Conservation (phyloP, 345 rosid species). For the Citrus unshiu region DNA sequence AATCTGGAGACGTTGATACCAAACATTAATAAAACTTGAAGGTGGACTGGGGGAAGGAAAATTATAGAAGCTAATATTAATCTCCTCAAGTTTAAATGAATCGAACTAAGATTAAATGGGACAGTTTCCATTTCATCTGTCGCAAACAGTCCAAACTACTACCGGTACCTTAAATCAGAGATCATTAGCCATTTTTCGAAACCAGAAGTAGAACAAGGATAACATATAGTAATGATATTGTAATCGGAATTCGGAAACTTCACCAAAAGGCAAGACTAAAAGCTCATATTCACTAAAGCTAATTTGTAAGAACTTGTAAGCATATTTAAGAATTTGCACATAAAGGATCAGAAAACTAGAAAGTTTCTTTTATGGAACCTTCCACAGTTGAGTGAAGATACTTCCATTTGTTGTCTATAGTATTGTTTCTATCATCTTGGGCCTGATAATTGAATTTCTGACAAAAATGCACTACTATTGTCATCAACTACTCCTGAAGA, state of each 20-base stretch:
- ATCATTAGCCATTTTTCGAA: background rate
- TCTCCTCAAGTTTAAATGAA: background rate
- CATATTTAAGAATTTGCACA: background rate
- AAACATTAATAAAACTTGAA: background rate
- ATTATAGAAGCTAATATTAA: background rate
- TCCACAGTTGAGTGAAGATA: background rate
- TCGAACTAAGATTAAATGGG: background rate
- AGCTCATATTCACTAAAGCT: background rate
- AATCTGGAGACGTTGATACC: background rate
- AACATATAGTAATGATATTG: background rate
- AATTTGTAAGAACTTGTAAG: background rate
- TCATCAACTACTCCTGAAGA: slow-evolving; percentile 20
- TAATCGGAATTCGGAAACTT: too few species aligned
- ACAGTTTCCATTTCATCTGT: background rate
- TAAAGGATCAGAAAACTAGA: background rate
- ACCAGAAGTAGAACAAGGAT: background rate
- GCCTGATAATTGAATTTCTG: slow-evolving; percentile 40
- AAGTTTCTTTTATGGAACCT: background rate
- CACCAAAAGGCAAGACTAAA: background rate
- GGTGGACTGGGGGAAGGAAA: background rate
- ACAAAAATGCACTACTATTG: slow-evolving; percentile 27
- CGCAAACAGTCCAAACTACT: background rate
- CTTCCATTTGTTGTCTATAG: background rate
- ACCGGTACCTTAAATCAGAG: background rate
- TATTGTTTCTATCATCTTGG: slow-evolving; percentile 31